Evolutionary conservation across 495 filamentous ascomycete genomes (phyloP), one percentile per base, ranked within the genome.

Genomic region (Hyaloscypha bicolor): DNA sequence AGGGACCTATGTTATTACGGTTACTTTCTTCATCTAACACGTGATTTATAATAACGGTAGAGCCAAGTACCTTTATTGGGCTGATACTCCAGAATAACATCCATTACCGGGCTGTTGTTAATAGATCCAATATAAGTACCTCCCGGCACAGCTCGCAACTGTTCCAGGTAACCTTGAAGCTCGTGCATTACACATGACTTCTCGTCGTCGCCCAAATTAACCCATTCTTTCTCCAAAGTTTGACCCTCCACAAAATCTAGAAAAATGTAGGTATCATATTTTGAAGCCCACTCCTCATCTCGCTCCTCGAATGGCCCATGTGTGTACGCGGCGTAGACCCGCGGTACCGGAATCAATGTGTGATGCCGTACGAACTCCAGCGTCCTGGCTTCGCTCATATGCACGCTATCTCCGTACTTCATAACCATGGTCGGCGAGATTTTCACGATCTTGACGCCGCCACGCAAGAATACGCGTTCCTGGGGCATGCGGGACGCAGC

Each of bases 161-260:
- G 51, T 53, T 53, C 51, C 51, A 53, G 51, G 51, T 53, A 53
- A 53, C 51, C 51, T 53, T 53, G 51, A 53, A 53, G 51, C 51
- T 53, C 51, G 51, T 53, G 51, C 51, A 53, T 53, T 53, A 53
- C 16, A 53, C 51, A 14, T 53, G 51, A 53, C 51, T 53, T 53
- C 51, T 53, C 51, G 51, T 53, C 51, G 16, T 14, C 51, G 51
- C 51, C 51, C 51, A 53, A 53, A 53, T 53, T 53, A 53, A 4
- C 51, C 51, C 51, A 53, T 53, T 53, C 51, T 14, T 53, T 53
- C 51, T 53, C 51, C 16, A 53, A 25, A 53, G 51, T 53, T 14
- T 53, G 51, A 53, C 51, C 51, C 51, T 53, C 51, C 51, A 53
- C 51, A 14, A 53, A 53, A 53, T 53, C 51, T 53, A 53, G 51